A percentile compares a stretch with the other conserved stretches of the same genome.
phyloP scores from a whole-genome alignment of 73 alveolate species.

The Blepharisma stoltei region DNA sequence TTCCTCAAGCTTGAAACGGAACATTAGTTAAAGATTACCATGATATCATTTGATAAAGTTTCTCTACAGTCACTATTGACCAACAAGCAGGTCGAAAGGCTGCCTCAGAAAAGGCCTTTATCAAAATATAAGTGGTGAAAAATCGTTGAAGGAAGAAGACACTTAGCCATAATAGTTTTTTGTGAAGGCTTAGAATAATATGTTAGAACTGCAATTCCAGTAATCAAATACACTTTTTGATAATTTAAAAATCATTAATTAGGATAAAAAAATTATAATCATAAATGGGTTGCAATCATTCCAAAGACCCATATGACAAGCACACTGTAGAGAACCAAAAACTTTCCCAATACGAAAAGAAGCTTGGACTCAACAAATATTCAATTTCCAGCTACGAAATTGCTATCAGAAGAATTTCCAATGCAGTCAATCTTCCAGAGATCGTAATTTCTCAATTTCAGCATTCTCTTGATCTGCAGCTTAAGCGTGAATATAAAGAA shows the following conservation, averaged over 20 bases:
- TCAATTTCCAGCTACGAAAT: not conserved
- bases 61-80: slow-evolving; percentile 66
- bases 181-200: slow-evolving; percentile 58
- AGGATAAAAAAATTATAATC: slow-evolving; percentile 37
- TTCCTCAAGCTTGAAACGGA: slow-evolving; percentile 60
- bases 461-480: not conserved
- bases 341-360: not conserved
- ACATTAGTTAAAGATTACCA: slow-evolving; percentile 61
- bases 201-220: slow-evolving; percentile 57
- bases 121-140: slow-evolving; percentile 43
- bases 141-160: slow-evolving; percentile 62
- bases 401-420: not conserved
- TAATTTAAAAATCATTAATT: no score
- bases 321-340: not conserved
- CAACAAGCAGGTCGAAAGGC: slow-evolving; percentile 59
- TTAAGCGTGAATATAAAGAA: not conserved
- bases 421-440: not conserved
- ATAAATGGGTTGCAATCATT: slow-evolving; percentile 32
- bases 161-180: slow-evolving; percentile 63
- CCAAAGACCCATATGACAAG: not conserved
- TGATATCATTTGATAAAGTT: slow-evolving; percentile 57
- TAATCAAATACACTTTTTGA: slow-evolving; percentile 52
- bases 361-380: not conserved
- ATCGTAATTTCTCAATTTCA: not conserved
- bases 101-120: slow-evolving; percentile 56